Evolutionary conservation across 208 protist species (phyloP).

Genomic region (Crithidia thermophila): DNA sequence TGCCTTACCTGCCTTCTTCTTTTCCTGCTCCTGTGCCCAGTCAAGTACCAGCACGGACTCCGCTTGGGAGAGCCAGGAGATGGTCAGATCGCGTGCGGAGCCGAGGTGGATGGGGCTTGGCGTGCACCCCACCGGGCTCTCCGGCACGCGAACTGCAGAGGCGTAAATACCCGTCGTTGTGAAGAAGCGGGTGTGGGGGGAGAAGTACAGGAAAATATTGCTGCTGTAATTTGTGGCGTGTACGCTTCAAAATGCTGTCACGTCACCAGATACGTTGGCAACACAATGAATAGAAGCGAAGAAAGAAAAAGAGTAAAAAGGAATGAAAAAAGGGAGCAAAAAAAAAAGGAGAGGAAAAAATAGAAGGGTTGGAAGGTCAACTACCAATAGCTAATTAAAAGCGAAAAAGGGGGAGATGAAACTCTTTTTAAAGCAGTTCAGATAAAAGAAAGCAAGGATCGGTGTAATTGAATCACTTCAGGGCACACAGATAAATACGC

Average conservation of each 20-base stretch:
- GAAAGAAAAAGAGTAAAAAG: background rate
- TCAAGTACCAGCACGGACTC: conserved; percentile 30
- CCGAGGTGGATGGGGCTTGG: conserved; percentile 33
- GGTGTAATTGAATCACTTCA: too few species aligned
- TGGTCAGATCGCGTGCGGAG: conserved; percentile 33
- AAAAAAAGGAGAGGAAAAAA: background rate
- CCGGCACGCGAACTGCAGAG: conserved; percentile 35
- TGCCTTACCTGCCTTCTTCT: background rate
- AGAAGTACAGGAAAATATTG: background rate
- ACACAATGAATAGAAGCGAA: background rate
- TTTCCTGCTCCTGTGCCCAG: conserved; percentile 12
- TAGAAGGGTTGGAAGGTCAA: too few species aligned
- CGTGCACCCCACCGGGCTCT: conserved; percentile 24
- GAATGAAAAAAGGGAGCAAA: background rate
- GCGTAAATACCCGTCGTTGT: conserved; percentile 38
- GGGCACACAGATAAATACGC: too few species aligned
- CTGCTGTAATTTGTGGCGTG: too few species aligned
- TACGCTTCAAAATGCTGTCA: too few species aligned
- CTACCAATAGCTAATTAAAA: too few species aligned
- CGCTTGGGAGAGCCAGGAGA: conserved; percentile 33
- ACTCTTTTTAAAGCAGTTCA: too few species aligned
- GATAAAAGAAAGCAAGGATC: too few species aligned
- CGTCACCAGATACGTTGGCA: background rate
- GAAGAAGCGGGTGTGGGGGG: background rate
- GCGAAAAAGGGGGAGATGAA: too few species aligned